Base-by-base conservation (phyloP, 2,329 filamentous ascomycete genomes). In the Ophiosphaerella herpotricha region DNA sequence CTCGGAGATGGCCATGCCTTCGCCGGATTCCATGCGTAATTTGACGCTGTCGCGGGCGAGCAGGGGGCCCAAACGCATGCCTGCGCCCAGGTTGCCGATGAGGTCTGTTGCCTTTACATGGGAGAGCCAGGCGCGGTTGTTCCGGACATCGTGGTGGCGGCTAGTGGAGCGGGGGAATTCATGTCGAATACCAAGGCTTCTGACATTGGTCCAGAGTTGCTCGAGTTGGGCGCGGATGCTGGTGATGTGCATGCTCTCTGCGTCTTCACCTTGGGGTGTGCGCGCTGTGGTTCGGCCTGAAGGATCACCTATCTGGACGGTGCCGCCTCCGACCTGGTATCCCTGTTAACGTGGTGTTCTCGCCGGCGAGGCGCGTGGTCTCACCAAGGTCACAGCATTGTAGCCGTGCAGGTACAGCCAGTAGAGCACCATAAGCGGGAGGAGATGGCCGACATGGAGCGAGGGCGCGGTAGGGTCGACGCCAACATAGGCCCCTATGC, bases 1-100 rank as follows among this genome's bases (percentile, higher is more conserved):
- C 70, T 99, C 94, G 32, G 90, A 87, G 64, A 95, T 89, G 0
- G 92, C 95, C 88, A 99, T 93, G 62, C 94, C 95, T 57, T 94
- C 89, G 33, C 91, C 90, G 45, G 86, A 86, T n/a, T 83, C 82
- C 79, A 97, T 82, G 67, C 91, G 90, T 49, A 85, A 86, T 74
- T 91, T 94, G 46, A 95, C 91, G 31, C 84, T 86, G 29, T 97
- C 93, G 64, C 91, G 86, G 44, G 86, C 85, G 51, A 99, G 80
- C 90, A 99, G 91, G 3, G 91, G 83, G 1, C 93, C 91, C 43
- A 99, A 76, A 50, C 93, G 82, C 69, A 91, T 85, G 39, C 85
- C 82, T 29, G 81, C 82, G 2, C 91, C 94, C 26, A 97, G 77
- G 48, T 86, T 81, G 67, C 84, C 83, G 59, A 95, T 77, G 43